Evolutionary conservation across 257 asterid species (phyloP), one percentile per base, ranked within the genome.

Genomic region (Osmanthus fragrans): DNA sequence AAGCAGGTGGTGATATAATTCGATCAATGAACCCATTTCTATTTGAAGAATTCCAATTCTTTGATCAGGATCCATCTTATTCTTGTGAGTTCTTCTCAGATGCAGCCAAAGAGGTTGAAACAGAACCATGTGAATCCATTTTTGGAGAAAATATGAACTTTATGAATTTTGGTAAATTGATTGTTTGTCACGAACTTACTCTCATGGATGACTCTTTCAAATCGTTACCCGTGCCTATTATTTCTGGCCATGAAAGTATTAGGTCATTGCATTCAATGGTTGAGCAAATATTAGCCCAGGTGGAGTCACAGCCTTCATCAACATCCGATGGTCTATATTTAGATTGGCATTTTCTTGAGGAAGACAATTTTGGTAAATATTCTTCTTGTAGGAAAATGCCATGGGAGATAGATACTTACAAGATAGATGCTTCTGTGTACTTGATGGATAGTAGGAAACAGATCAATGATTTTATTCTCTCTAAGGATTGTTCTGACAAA

Each of bases 291-390:
- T 81, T 93, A 23, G 75, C 87, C 49, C 88, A 76, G 76, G 81
- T 90, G 77, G 89, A 88, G 73, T 85, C 84, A 85, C 93, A 88
- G 85, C 79, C 91, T 79, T 85, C 87, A 34, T 89, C 92, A 83
- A 85, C 87, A 74, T 90, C 92, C 71, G 98, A 96, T 85, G 84
- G 88, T 76, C 86, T 96, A 63, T 96, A 96, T 87, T 92, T 96
- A 54, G 98, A 96, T 81, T 96, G 98, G 98, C 82, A 86, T 88
- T 82, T 92, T 76, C 82, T 92, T 70, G 95, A 86, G 80, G 96
- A 86, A 73, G 93, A 84, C 81, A 84, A 77, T 80, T 79, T 81
- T 39, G 79, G 51, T 60, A 83, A 78, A 82, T 80, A 84, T 85
- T 81, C 87, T 67, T 80, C 89, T 76, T 81, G 84, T 73, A 82